Evolutionary conservation across 2,329 filamentous ascomycete genomes (phyloP).

Genomic region (Penicillium freii): DNA sequence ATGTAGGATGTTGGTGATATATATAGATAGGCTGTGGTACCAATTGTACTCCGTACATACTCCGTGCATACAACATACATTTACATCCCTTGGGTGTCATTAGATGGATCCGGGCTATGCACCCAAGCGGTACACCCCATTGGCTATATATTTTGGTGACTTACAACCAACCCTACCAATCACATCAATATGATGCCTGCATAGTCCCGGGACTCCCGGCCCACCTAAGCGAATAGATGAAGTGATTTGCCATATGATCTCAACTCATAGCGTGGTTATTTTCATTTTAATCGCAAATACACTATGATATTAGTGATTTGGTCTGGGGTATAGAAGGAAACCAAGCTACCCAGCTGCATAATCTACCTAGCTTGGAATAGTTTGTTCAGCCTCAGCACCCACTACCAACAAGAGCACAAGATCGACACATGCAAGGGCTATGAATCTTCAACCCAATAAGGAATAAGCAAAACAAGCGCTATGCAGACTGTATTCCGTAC

Average conservation of each 20-base stretch:
- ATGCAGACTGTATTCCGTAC: too few species aligned
- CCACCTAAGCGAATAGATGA: background rate
- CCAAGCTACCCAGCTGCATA: background rate
- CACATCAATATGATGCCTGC: background rate
- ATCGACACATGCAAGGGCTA: slow-evolving; percentile 4
- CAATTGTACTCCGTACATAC: background rate
- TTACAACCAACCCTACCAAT: background rate
- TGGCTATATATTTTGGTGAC: too few species aligned
- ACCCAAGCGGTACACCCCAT: too few species aligned
- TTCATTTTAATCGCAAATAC: background rate
- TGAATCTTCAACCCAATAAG: background rate
- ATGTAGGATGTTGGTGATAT: too few species aligned
- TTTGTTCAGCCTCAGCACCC: background rate
- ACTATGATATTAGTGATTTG: too few species aligned
- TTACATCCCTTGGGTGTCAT: too few species aligned
- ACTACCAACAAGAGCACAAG: background rate
- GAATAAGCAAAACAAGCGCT: background rate
- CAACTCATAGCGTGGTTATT: background rate
- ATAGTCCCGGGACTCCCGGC: background rate
- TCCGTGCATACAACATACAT: too few species aligned
- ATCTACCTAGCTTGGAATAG: background rate
- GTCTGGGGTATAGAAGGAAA: background rate
- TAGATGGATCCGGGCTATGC: too few species aligned
- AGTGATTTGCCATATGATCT: background rate
- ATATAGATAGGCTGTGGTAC: too few species aligned